Evolutionary conservation across 2,329 filamentous ascomycete genomes (phyloP).

Genomic region (Chaetomium strumarium): DNA sequence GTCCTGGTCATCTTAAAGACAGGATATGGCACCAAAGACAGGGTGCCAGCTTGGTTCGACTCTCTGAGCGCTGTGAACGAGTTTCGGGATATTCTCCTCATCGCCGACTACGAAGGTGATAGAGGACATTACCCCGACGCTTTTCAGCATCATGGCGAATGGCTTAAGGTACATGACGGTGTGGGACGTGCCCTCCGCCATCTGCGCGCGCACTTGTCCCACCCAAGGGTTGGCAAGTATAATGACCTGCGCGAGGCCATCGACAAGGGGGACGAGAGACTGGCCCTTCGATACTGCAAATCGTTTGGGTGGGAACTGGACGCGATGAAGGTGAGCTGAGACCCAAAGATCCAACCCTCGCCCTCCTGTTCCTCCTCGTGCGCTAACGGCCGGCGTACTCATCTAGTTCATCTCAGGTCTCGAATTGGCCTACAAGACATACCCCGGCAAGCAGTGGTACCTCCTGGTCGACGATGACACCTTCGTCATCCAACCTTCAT

Average conservation of each 20-base stretch:
- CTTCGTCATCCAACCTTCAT: constrained; percentile 45
- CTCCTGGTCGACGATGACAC: constrained; percentile 54
- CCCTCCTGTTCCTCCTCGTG: no score
- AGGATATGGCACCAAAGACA: constrained; percentile 47
- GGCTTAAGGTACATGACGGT: constrained; percentile 36
- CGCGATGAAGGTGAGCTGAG: constrained; percentile 39
- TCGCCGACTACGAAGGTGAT: constrained; percentile 42
- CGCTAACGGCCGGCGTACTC: neutral
- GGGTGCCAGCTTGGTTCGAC: constrained; percentile 42
- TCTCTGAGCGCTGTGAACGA: constrained; percentile 38
- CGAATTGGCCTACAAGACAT: constrained; percentile 43
- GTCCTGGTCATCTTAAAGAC: constrained; percentile 50
- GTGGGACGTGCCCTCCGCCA: constrained; percentile 31
- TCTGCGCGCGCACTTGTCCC: constrained; percentile 27
- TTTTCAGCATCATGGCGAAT: constrained; percentile 23
- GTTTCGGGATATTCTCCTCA: constrained; percentile 41
- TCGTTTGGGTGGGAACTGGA: constrained; percentile 45
- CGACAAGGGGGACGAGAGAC: constrained; percentile 32
- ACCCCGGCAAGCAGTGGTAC: constrained; percentile 55
- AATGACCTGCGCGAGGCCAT: constrained; percentile 35
- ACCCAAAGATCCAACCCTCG: neutral
- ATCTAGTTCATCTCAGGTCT: constrained; percentile 49
- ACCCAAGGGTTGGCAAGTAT: constrained; percentile 37
- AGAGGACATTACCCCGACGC: constrained; percentile 15
- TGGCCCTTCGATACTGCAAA: constrained; percentile 34